Evolutionary conservation across 371 early-diverging fungal species (phyloP).

Genomic region (Mortierella sp.): DNA sequence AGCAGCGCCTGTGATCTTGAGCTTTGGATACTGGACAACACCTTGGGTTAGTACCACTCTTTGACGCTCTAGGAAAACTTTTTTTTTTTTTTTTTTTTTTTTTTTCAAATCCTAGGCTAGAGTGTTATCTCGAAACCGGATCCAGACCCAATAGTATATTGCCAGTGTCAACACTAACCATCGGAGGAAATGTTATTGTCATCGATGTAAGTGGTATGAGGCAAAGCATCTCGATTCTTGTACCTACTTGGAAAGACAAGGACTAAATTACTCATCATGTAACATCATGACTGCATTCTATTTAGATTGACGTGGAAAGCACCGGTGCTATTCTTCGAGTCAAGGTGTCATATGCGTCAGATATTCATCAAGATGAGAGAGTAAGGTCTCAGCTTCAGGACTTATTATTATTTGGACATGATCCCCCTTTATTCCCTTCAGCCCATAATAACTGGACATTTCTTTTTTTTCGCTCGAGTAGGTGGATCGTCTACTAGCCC

Average conservation of each 20-base stretch:
- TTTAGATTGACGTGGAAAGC: slow-evolving; percentile 71
- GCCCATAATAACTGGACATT: background rate
- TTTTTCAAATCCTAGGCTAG: slow-evolving; percentile 42
- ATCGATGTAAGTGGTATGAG: slow-evolving; percentile 59
- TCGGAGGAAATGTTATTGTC: slow-evolving; percentile 69
- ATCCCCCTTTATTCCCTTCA: background rate
- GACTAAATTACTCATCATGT: no score
- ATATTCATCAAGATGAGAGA: slow-evolving; percentile 62
- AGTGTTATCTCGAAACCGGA: slow-evolving; percentile 63
- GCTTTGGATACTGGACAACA: no score
- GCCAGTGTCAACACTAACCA: slow-evolving; percentile 63
- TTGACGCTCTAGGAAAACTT: background rate
- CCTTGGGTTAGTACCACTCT: background rate
- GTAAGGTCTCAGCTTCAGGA: slow-evolving; percentile 28
- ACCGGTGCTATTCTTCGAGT: slow-evolving; percentile 57
- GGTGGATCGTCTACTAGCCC: slow-evolving; percentile 61
- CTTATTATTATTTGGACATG: background rate
- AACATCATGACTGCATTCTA: no score
- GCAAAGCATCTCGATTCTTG: no score
- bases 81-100: background rate
- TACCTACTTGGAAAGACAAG: background rate
- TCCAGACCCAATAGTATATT: slow-evolving; percentile 54
- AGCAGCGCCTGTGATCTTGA: no score
- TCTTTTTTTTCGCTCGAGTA: slow-evolving; percentile 9
- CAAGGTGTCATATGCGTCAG: slow-evolving; percentile 68